Evolutionary conservation across 345 rosid genomes (phyloP).

Genomic region (Litchi chinensis): DNA sequence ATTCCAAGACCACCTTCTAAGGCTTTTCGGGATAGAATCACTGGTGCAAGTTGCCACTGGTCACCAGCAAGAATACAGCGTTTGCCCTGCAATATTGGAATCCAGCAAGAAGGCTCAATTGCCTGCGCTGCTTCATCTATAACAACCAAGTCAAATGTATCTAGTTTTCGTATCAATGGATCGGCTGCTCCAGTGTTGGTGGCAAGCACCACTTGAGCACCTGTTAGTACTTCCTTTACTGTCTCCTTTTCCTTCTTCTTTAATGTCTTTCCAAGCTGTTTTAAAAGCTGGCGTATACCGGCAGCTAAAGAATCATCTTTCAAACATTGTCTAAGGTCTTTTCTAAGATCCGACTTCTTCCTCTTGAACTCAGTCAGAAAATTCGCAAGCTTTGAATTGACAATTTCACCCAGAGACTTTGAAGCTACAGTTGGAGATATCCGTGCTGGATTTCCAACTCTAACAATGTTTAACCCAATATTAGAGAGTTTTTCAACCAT

Average conservation of each 20-base stretch:
- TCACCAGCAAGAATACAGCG: conserved; percentile 94
- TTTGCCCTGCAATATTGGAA: conserved; percentile 88
- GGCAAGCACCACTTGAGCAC: conserved; percentile 90
- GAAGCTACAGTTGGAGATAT: conserved; percentile 85
- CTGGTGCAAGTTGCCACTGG: conserved; percentile 94
- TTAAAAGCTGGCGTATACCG: conserved; percentile 93
- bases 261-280: conserved; percentile 82
- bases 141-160: conserved; percentile 83
- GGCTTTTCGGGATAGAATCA: conserved; percentile 82
- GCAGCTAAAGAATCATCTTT: conserved; percentile 94
- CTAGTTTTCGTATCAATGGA: conserved; percentile 75
- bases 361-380: conserved; percentile 70
- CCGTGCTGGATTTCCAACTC: conserved; percentile 96
- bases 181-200: conserved; percentile 97
- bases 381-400: conserved; percentile 67
- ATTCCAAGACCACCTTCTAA: conserved; percentile 91
- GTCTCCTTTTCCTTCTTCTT: conserved; percentile 95
- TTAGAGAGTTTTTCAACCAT: conserved; percentile 87
- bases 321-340: conserved; percentile 79
- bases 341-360: conserved; percentile 85
- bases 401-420: conserved; percentile 84
- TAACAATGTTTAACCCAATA: conserved; percentile 72
- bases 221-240: conserved; percentile 70
- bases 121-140: conserved; percentile 98
- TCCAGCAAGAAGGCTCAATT: conserved; percentile 97